A percentile compares a stretch with the other conserved stretches of the same genome.
Evolutionary conservation across 352 stramenopile genomes (phyloP).

Genomic region (Phytopythium sindhum): DNA sequence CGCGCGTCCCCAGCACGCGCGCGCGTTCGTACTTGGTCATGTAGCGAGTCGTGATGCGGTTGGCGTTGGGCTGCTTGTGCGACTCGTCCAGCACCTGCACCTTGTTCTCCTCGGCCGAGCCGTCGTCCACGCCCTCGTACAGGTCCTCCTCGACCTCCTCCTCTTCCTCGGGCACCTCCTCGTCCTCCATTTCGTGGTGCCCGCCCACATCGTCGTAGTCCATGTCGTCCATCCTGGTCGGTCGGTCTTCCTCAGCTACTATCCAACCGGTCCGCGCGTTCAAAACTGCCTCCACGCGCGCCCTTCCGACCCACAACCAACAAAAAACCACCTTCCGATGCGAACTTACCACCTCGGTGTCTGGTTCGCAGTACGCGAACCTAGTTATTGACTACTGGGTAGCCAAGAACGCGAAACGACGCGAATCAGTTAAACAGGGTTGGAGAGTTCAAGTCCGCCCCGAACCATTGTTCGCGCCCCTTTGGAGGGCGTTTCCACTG

Average conservation of each 20-base stretch:
- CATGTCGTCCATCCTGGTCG: slow-evolving; percentile 72
- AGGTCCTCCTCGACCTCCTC: slow-evolving; percentile 73
- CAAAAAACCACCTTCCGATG: not conserved
- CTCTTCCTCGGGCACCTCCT: slow-evolving; percentile 80
- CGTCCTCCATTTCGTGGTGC: slow-evolving; percentile 79
- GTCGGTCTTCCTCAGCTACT: not conserved
- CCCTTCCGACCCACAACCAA: not conserved
- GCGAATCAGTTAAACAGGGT: not conserved
- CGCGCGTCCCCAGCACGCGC: slow-evolving; percentile 96
- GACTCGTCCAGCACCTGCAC: slow-evolving; percentile 81
- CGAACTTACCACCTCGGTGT: not conserved
- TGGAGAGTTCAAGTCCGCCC: not conserved
- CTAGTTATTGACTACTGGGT: not conserved
- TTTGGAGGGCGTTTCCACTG: not conserved
- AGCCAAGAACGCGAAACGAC: slow-evolving; percentile 5
- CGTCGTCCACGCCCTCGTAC: slow-evolving; percentile 63
- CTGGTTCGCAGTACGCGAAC: not conserved
- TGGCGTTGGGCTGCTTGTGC: slow-evolving; percentile 81
- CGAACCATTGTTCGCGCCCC: not conserved
- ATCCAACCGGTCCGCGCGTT: not conserved
- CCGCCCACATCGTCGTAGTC: slow-evolving; percentile 76
- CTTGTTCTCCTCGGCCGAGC: slow-evolving; percentile 48
- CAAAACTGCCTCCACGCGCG: slow-evolving; percentile 5
- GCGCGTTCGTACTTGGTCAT: slow-evolving; percentile 99
- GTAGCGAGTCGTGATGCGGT: slow-evolving; percentile 96